phyloP scores from a whole-genome alignment of 441 rosid species.

The Dalechampia spathulata region DNA sequence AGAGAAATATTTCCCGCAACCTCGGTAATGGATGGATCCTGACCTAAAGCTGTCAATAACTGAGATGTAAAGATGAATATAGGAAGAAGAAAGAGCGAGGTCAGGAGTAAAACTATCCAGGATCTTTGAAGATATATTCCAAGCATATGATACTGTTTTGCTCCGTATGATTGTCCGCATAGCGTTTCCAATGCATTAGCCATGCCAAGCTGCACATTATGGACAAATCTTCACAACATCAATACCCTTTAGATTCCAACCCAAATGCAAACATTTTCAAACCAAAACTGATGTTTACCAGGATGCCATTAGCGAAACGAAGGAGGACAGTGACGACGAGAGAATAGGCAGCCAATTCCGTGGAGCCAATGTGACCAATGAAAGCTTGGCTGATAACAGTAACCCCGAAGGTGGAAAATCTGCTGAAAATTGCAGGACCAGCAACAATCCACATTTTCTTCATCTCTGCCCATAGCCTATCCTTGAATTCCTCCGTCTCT shows the following conservation, averaged over 20 bases:
- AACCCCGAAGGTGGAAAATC: slow-evolving; percentile 61
- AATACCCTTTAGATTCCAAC: too few species aligned
- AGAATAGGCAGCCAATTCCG: slow-evolving; percentile 65
- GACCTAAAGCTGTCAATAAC: slow-evolving; percentile 48
- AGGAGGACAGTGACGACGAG: slow-evolving; percentile 52
- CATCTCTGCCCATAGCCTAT: slow-evolving; percentile 42
- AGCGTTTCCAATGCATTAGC: slow-evolving; percentile 75
- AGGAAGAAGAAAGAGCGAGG: slow-evolving; percentile 44
- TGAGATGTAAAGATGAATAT: slow-evolving; percentile 44
- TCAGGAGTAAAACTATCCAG: slow-evolving; percentile 44
- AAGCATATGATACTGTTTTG: slow-evolving; percentile 67
- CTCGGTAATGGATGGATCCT: slow-evolving; percentile 36
- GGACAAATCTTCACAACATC: too few species aligned
- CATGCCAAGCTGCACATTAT: slow-evolving; percentile 80
- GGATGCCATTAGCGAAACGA: slow-evolving; percentile 56
- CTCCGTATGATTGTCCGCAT: slow-evolving; percentile 85
- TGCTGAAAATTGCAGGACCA: slow-evolving; percentile 67
- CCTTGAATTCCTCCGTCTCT: slow-evolving; percentile 23
- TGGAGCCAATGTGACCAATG: slow-evolving; percentile 62
- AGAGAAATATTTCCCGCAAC: slow-evolving; percentile 32
- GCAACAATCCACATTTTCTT: slow-evolving; percentile 74
- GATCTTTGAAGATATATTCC: slow-evolving; percentile 79
- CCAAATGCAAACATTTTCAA: too few species aligned
- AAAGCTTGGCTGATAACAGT: slow-evolving; percentile 55
- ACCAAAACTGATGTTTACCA: slow-evolving; percentile 25